Conservation (phyloP, 805 yeast species). For the Kluyveromyces aestuarii region DNA sequence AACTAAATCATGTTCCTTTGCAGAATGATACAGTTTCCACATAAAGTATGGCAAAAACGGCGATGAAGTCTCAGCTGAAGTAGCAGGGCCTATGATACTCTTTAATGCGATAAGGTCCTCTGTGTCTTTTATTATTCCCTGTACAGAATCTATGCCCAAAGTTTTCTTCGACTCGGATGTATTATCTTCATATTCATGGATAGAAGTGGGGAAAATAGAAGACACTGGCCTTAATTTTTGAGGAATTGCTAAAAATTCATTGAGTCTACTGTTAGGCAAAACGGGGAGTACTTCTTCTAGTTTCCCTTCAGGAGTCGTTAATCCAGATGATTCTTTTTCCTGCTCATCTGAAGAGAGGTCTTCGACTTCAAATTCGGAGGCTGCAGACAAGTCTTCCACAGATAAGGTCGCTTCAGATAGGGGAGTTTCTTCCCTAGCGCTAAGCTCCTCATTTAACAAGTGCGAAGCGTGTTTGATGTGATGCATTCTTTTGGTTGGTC, state of each 20-base stretch:
- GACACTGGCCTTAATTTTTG: conserved; percentile 40
- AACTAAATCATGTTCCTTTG: conserved; percentile 4
- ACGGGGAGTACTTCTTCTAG: conserved; percentile 14
- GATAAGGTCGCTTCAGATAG: background rate
- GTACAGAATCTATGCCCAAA: conserved; percentile 37
- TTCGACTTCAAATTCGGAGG: conserved; percentile 13
- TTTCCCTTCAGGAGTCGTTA: conserved; percentile 24
- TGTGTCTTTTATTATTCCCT: conserved; percentile 52
- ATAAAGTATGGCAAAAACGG: conserved; percentile 10
- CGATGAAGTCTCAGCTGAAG: background rate
- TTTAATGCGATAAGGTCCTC: conserved; percentile 59
- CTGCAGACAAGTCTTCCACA: conserved; percentile 6
- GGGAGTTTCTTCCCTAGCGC: conserved; percentile 17
- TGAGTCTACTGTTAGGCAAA: conserved; percentile 7
- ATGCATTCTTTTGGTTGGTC: conserved; percentile 6
- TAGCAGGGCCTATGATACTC: background rate
- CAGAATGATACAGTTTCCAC: conserved; percentile 19
- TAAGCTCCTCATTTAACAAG: conserved; percentile 21
- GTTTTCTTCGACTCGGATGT: background rate
- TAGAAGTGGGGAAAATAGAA: conserved; percentile 43
- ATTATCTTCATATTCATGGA: conserved; percentile 35
- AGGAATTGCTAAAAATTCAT: conserved; percentile 20
- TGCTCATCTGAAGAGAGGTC: conserved; percentile 11
- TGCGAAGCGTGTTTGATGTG: conserved; percentile 22
- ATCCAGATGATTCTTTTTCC: conserved; percentile 8